Percentiles rank a stretch among this genome's conserved stretches.
These are phyloP conservation scores for Fusarium setosum DNA, from an alignment of 2,329 filamentous ascomycete species.

Conservation along the genomic window DNA sequence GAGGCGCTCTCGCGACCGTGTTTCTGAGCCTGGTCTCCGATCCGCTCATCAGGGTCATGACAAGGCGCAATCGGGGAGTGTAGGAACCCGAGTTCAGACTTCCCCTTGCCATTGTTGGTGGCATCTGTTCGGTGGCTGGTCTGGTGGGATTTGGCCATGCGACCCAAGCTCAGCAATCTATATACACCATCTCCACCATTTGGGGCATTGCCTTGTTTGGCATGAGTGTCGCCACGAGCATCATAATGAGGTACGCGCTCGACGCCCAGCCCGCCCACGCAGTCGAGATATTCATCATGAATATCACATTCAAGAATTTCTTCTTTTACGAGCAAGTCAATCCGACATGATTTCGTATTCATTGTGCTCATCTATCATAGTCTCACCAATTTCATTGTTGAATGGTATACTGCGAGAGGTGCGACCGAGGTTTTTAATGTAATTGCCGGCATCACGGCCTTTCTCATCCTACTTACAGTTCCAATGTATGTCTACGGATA, in stretches of 20 bases:
- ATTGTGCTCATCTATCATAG: background rate
- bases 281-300: conserved; percentile 22
- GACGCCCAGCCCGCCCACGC: conserved; percentile 8
- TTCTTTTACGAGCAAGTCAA: conserved; percentile 16
- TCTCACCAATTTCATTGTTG: conserved; percentile 3
- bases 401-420: background rate
- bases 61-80: conserved; percentile 9
- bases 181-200: conserved; percentile 5
- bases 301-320: conserved; percentile 20
- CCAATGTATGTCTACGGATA: conserved; percentile 12
- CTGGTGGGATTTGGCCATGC: conserved; percentile 8
- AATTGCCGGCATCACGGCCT: conserved; percentile 3
- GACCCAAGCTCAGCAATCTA: background rate
- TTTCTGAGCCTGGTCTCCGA: background rate
- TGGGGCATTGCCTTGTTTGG: conserved; percentile 19
- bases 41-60: conserved; percentile 9
- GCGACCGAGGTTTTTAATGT: background rate
- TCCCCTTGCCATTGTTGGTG: background rate
- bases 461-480: background rate
- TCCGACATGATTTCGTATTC: background rate
- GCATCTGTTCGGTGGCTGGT: background rate
- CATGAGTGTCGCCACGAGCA: conserved; percentile 1
- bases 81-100: conserved; percentile 24
- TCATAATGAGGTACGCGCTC: conserved; percentile 2
- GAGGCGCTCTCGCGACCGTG: conserved; percentile 6